Percentiles rank a stretch among this genome's conserved stretches.
phyloP scores from a whole-genome alignment of 2,329 filamentous ascomycete species.

The Botrytis aclada region DNA sequence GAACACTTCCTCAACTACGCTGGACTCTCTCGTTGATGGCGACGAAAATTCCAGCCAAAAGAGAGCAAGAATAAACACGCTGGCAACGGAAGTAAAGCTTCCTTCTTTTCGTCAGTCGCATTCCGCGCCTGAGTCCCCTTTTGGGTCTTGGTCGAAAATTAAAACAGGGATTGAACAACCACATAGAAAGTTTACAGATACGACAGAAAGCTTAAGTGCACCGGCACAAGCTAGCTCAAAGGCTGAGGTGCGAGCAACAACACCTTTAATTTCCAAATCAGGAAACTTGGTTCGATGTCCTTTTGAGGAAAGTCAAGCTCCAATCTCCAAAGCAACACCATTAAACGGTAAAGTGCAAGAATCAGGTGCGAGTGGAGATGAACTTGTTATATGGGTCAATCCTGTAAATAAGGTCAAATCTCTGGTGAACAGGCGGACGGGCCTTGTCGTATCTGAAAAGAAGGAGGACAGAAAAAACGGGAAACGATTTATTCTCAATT shows the following conservation, averaged over 20 bases:
- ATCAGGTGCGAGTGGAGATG: conserved; percentile 35
- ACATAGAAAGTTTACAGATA: neutral
- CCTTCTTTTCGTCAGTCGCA: conserved; percentile 27
- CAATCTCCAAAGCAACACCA: neutral
- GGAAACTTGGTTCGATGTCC: conserved; percentile 46
- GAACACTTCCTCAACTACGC: neutral
- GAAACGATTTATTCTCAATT: neutral
- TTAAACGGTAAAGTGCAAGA: conserved; percentile 12
- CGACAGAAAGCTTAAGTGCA: neutral
- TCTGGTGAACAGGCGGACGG: conserved; percentile 55
- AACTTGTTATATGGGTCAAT: conserved; percentile 56
- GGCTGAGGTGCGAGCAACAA: neutral
- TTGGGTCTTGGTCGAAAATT: conserved; percentile 41
- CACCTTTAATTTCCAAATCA: conserved; percentile 42
- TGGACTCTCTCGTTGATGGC: neutral
- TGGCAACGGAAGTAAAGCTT: conserved; percentile 30
- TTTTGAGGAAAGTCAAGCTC: conserved; percentile 41
- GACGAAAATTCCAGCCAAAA: neutral
- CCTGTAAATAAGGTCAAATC: conserved; percentile 53
- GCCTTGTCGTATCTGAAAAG: conserved; percentile 41
- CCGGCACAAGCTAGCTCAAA: neutral
- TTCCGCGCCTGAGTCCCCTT: conserved; percentile 35
- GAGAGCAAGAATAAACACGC: conserved; percentile 13
- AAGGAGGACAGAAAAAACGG: conserved; percentile 21
- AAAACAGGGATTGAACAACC: conserved; percentile 36